phyloP scores from a whole-genome alignment of 169 alveolate genomes.

The Perkinsus chesapeaki region DNA sequence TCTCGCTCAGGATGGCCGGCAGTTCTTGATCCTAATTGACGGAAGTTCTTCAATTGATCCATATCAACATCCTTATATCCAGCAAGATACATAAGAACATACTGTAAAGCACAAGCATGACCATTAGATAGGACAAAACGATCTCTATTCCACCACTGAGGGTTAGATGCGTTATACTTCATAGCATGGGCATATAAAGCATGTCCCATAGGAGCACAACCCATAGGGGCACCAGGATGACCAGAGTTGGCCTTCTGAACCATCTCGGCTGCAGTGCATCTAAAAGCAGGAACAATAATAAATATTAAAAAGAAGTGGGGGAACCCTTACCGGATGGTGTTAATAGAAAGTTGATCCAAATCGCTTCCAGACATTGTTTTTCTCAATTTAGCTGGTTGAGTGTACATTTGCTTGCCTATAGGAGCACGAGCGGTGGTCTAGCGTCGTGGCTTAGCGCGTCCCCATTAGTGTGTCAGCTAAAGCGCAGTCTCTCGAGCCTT shows the following conservation, averaged over 20 bases:
- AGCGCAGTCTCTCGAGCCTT: neutral
- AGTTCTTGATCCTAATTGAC: conserved; percentile 42
- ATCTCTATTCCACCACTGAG: conserved; percentile 58
- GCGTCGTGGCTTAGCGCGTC: neutral
- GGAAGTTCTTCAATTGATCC: conserved; percentile 49
- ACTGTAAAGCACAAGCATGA: conserved; percentile 60
- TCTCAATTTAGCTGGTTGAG: neutral
- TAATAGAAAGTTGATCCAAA: neutral
- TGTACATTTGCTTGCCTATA: neutral
- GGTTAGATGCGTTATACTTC: conserved; percentile 45
- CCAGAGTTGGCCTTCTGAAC: conserved; percentile 56
- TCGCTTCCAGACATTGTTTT: neutral
- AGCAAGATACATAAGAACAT: conserved; percentile 58
- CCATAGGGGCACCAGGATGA: conserved; percentile 73
- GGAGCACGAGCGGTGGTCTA: neutral
- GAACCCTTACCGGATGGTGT: neutral
- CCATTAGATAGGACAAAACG: conserved; percentile 67
- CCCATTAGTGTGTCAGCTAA: neutral
- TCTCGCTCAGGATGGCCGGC: conserved; percentile 69
- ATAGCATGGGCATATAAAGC: conserved; percentile 54
- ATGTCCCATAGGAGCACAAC: conserved; percentile 68
- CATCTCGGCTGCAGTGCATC: conserved; percentile 4
- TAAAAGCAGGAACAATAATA: neutral
- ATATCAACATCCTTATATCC: conserved; percentile 42
- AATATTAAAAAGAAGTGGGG: neutral